Percentiles rank a stretch among this genome's conserved stretches.
Evolutionary conservation across 2,329 filamentous ascomycete genomes (phyloP).

Genomic region (Huntiella abstrusa): DNA sequence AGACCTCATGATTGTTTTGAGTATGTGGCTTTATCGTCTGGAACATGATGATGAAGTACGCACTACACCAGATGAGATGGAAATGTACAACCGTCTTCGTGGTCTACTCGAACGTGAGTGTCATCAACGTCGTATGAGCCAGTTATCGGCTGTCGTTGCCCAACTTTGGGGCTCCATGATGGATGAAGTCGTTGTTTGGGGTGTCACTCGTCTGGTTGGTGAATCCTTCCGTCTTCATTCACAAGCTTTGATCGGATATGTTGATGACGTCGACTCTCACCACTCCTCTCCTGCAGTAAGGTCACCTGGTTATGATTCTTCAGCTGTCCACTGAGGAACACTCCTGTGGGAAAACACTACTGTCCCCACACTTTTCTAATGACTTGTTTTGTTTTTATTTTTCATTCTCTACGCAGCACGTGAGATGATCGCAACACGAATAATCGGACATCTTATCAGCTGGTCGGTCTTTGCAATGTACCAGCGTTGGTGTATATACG

Average conservation of each 20-base stretch:
- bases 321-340: constrained; percentile 1
- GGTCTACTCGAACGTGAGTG: constrained; percentile 49
- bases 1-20: constrained; percentile 95
- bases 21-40: constrained; percentile 94
- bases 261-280: constrained; percentile 59
- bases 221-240: constrained; percentile 95
- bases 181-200: constrained; percentile 97
- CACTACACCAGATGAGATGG: constrained; percentile 62
- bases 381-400: constrained; percentile 11
- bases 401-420: constrained; percentile 13
- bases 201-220: constrained; percentile 89
- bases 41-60: constrained; percentile 74
- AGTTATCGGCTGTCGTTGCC: constrained; percentile 87
- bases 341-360: constrained; percentile 13
- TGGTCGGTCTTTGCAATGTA: constrained; percentile 17
- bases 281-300: constrained; percentile 54
- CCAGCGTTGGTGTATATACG: constrained; percentile 13
- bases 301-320: constrained; percentile 19
- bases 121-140: constrained; percentile 41
- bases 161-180: constrained; percentile 95
- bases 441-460: constrained; percentile 6
- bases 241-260: constrained; percentile 84
- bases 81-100: constrained; percentile 85
- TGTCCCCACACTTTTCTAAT: constrained; percentile 8
- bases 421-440: constrained; percentile 5